These are phyloP conservation scores for Oryza meridionalis DNA, from an alignment of 176 grass and related monocot species.

Conservation along the genomic window DNA sequence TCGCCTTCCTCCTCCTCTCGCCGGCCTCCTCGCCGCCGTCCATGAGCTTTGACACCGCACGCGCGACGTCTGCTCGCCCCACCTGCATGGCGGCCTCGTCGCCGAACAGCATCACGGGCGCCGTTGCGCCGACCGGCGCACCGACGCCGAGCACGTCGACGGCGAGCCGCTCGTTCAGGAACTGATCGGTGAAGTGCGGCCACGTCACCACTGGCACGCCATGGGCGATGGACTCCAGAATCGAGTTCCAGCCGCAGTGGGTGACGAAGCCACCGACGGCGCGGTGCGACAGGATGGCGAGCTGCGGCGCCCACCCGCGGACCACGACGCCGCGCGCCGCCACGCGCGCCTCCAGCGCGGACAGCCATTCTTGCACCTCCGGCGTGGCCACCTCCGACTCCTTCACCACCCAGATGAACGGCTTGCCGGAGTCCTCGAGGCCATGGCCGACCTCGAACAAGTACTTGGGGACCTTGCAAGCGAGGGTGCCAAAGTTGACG, in stretches of 20 bases:
- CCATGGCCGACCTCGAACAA: conserved; percentile 64
- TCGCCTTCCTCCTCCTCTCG: conserved; percentile 30
- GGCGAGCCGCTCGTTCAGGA: conserved; percentile 55
- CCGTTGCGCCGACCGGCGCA: conserved; percentile 32
- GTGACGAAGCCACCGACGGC: conserved; percentile 51
- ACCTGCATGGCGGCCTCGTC: conserved; percentile 7
- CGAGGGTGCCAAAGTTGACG: conserved; percentile 64
- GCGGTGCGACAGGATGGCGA: conserved; percentile 43
- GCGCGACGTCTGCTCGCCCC: conserved; percentile 5
- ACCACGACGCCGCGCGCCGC: conserved; percentile 41
- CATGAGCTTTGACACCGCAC: conserved; percentile 50
- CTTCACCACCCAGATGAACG: conserved; percentile 79
- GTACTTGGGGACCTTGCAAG: not conserved
- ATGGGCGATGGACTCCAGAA: conserved; percentile 45
- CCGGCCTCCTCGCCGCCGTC: conserved; percentile 36
- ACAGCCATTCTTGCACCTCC: conserved; percentile 34
- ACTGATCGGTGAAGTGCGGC: conserved; percentile 65
- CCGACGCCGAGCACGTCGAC: conserved; percentile 55
- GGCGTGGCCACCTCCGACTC: conserved; percentile 26
- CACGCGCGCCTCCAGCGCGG: conserved; percentile 27
- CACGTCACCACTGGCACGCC: conserved; percentile 60
- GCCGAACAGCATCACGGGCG: not conserved
- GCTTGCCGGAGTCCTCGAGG: conserved; percentile 52
- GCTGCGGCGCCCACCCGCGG: conserved; percentile 50
- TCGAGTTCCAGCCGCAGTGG: conserved; percentile 62